A percentile compares a stretch with the other conserved stretches of the same genome.
These are phyloP conservation scores for Aspergillus sp. DNA, from an alignment of 2,329 filamentous ascomycete genomes.

Conservation along the genomic window DNA sequence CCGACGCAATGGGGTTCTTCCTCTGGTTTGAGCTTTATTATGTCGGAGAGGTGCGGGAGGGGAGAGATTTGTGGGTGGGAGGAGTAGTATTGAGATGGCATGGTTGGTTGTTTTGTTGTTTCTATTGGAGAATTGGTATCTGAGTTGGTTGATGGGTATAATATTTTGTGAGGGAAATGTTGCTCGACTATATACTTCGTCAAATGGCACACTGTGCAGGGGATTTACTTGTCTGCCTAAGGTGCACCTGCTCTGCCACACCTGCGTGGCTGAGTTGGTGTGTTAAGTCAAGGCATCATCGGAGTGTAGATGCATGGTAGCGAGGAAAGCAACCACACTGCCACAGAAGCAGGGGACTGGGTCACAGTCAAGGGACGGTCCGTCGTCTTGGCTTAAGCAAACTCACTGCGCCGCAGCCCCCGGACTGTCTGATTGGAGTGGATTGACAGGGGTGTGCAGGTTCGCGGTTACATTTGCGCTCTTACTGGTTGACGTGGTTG, in stretches of 20 bases:
- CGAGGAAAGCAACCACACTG: too few species aligned
- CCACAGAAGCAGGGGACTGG: neutral
- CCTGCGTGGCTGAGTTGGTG: neutral
- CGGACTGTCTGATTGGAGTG: neutral
- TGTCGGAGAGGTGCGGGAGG: constrained; percentile 15
- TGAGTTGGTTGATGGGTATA: neutral
- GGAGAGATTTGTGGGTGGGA: neutral
- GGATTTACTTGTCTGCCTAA: neutral
- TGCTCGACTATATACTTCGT: neutral
- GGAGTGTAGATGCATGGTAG: too few species aligned
- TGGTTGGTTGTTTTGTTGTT: neutral
- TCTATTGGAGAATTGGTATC: neutral
- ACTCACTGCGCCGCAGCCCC: neutral
- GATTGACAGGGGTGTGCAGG: neutral
- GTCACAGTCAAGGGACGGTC: neutral
- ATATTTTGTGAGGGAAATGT: neutral
- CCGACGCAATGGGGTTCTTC: constrained; percentile 20
- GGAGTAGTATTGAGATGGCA: neutral
- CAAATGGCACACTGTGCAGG: neutral
- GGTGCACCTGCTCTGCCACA: neutral
- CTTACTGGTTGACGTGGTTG: neutral
- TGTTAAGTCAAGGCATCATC: neutral
- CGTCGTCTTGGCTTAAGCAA: neutral
- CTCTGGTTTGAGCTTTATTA: constrained; percentile 20
- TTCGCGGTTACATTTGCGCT: neutral